Conservation (phyloP, 2,329 filamentous ascomycete genomes). For the Didymellaceae sp. region DNA sequence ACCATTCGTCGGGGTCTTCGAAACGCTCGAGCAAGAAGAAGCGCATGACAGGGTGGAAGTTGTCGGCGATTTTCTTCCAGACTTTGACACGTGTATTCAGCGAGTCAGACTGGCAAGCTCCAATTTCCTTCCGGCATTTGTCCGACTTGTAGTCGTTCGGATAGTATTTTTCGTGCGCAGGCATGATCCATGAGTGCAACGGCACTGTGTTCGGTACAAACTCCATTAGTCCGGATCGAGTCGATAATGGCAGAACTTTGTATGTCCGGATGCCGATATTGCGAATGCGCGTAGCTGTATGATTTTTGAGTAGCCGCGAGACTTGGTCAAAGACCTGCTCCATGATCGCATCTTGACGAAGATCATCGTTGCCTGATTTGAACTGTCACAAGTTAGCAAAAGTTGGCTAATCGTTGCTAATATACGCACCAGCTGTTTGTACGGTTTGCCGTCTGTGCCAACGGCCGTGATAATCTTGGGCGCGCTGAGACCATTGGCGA, state of each 20-base stretch:
- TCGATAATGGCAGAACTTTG: conserved; percentile 89
- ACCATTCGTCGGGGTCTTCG: conserved; percentile 95
- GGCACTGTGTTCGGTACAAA: conserved; percentile 95
- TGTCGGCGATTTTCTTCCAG: conserved; percentile 79
- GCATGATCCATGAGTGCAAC: conserved; percentile 88
- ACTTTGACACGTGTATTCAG: conserved; percentile 74
- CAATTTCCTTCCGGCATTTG: conserved; percentile 80
- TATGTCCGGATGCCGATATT: conserved; percentile 93
- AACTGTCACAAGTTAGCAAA: conserved; percentile 58
- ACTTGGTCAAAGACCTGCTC: conserved; percentile 98
- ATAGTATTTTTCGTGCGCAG: conserved; percentile 85
- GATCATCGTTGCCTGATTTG: conserved; percentile 94
- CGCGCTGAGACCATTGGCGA: conserved; percentile 88
- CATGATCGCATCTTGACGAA: conserved; percentile 98
- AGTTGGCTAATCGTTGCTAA: no score
- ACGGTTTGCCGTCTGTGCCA: conserved; percentile 76
- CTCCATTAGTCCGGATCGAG: conserved; percentile 89
- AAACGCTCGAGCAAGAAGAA: conserved; percentile 98
- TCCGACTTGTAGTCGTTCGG: conserved; percentile 81
- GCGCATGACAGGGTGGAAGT: conserved; percentile 90
- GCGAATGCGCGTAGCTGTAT: conserved; percentile 85
- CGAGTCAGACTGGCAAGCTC: conserved; percentile 71
- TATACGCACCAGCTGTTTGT: conserved; percentile 78
- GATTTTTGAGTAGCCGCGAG: conserved; percentile 83
- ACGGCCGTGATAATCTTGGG: conserved; percentile 90